Conservation (phyloP, 805 yeast genomes). For the Wickerhamomyces bisporus region DNA sequence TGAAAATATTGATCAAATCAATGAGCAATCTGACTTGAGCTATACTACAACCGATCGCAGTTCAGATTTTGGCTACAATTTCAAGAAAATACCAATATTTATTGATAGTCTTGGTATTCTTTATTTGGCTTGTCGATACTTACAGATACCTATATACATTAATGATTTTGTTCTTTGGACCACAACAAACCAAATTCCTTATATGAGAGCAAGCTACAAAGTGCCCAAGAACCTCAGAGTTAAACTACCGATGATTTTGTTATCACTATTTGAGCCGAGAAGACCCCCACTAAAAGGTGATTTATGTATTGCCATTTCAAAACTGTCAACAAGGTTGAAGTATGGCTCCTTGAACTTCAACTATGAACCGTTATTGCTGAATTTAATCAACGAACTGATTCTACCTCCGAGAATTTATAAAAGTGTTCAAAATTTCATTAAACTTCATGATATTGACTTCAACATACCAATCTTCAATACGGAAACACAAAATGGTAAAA, state of each 20-base stretch:
- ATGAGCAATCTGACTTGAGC: slow-evolving; percentile 7
- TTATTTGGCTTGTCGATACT: slow-evolving; percentile 45
- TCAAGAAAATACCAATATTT: slow-evolving; percentile 8
- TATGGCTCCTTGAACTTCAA: slow-evolving; percentile 12
- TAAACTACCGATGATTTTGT: slow-evolving; percentile 34
- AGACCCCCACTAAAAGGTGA: slow-evolving; percentile 35
- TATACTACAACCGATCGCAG: slow-evolving; percentile 4
- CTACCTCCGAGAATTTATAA: slow-evolving; percentile 47
- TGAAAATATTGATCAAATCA: slow-evolving; percentile 1
- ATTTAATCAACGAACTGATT: slow-evolving; percentile 35
- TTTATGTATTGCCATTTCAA: slow-evolving; percentile 27
- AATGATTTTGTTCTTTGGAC: slow-evolving; percentile 42
- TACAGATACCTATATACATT: slow-evolving; percentile 45
- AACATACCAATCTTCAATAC: slow-evolving; percentile 9
- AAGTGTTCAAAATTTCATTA: slow-evolving; percentile 22
- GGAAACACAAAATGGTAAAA: neutral
- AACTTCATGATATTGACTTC: neutral
- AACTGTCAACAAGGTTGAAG: slow-evolving; percentile 1
- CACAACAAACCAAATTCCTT: slow-evolving; percentile 43
- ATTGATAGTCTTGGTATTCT: slow-evolving; percentile 30
- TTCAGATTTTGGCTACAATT: slow-evolving; percentile 7
- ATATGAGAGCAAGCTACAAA: slow-evolving; percentile 32
- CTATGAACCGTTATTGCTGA: slow-evolving; percentile 37
- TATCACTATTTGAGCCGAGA: slow-evolving; percentile 34
- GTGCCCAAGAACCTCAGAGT: slow-evolving; percentile 35